Evolutionary conservation across 371 early-diverging fungal genomes (phyloP), one percentile per base, ranked within the genome.

Genomic region (Zopfochytrium polystomum): DNA sequence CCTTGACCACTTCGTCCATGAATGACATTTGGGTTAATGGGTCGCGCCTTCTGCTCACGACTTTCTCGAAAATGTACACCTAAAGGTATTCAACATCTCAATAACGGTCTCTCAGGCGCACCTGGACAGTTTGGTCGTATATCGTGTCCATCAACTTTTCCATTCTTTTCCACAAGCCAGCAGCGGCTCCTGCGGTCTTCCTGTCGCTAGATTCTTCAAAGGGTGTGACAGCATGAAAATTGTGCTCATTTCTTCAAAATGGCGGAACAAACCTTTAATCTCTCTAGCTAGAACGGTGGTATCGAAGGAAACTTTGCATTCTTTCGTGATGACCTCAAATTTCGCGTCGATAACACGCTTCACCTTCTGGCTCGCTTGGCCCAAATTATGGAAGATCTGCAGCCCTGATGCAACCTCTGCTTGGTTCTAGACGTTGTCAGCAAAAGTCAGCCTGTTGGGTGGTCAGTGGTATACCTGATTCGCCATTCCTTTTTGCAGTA

Each of bases 341-440:
- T 86, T 72, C 0, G 51, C 55, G 2, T 78, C 75, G 9, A 79
- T 53, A 42, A 84, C 27, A 31, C 74, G 55, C 54, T 82, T 58
- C 18, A 69, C 60, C 35, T 75, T 81, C 31, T 72, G 63, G 11
- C 81, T 76, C 73, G 89, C 73, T 35, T 79, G 67, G 32, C 81
- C 78, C 52, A 90, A 73, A 52, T 87, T 88, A 46, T 85, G 79
- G 64, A 86, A 89, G 4, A 90, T 85, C 52, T 89, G 91, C 50
- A 90, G 75, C 3, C 87, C 85, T 11, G 84, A 73, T 22, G 89
- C 87, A 61, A 90, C 82, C 34, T 86, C 85, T 3, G 85, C 73
- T 67, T 88, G 86, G 55, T 85, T 85, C 68, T 85, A 57, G 3
- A 61, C 7, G 23, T 29, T 11, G 31, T 35, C 18, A 15, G 18